These are phyloP conservation scores for Ophiostoma pallidulum DNA, from an alignment of 2,329 filamentous ascomycete genomes.

Conservation along the genomic window DNA sequence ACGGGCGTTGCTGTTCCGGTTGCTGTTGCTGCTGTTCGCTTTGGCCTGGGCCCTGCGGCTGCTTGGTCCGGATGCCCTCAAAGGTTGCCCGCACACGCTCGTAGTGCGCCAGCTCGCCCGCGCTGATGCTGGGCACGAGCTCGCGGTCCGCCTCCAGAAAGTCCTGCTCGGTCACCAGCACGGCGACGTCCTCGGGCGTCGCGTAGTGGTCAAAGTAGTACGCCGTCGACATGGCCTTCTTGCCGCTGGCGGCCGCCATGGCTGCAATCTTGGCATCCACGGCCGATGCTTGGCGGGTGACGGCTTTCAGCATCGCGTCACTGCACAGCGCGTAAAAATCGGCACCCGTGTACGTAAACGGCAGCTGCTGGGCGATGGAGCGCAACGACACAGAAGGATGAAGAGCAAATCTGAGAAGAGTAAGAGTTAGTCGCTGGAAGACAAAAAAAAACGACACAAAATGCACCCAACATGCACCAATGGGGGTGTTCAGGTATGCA, in stretches of 20 bases:
- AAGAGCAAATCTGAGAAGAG: slow-evolving; percentile 61
- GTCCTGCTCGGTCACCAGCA: slow-evolving; percentile 82
- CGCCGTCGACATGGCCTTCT: slow-evolving; percentile 62
- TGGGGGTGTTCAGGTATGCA: too few species aligned
- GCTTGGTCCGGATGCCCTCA: slow-evolving; percentile 54
- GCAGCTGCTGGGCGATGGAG: slow-evolving; percentile 64
- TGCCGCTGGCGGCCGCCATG: slow-evolving; percentile 41
- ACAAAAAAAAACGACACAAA: too few species aligned
- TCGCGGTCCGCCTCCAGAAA: slow-evolving; percentile 75
- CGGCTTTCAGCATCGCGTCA: slow-evolving; percentile 97
- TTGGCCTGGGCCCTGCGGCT: slow-evolving; percentile 23
- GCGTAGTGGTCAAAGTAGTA: slow-evolving; percentile 95
- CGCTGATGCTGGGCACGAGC: slow-evolving; percentile 86
- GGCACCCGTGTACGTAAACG: slow-evolving; percentile 94
- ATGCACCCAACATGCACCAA: too few species aligned
- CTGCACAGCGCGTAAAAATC: slow-evolving; percentile 96
- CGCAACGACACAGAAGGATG: slow-evolving; percentile 67
- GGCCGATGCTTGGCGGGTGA: slow-evolving; percentile 75
- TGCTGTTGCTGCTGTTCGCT: slow-evolving; percentile 27
- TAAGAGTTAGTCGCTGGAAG: slow-evolving; percentile 7
- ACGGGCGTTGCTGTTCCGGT: slow-evolving; percentile 15
- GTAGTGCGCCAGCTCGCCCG: slow-evolving; percentile 86
- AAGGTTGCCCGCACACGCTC: slow-evolving; percentile 75
- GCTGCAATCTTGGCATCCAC: slow-evolving; percentile 76
- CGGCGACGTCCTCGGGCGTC: slow-evolving; percentile 69